These are phyloP conservation scores for Linaria vulgaris DNA, from an alignment of 257 asterid species.

Conservation along the genomic window DNA sequence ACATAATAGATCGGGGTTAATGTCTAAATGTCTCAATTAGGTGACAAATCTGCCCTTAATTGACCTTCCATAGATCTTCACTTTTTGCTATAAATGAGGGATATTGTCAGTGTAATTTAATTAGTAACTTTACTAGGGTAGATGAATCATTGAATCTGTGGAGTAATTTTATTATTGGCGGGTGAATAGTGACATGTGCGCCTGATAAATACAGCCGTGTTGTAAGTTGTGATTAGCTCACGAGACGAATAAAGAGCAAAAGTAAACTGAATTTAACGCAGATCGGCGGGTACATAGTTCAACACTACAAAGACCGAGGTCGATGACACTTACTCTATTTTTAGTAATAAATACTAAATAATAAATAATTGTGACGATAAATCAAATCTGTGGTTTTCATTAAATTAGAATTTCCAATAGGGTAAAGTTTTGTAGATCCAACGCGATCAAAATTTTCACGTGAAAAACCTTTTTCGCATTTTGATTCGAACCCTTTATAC, in stretches of 20 bases:
- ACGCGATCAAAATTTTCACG: neutral
- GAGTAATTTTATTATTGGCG: neutral
- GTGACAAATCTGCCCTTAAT: neutral
- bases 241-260: neutral
- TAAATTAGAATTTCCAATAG: neutral
- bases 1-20: neutral
- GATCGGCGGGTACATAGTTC: constrained; percentile 19
- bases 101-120: constrained; percentile 1
- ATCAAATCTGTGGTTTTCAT: neutral
- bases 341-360: neutral
- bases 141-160: neutral
- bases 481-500: neutral
- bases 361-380: constrained; percentile 16
- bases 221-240: constrained; percentile 10
- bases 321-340: neutral
- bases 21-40: neutral
- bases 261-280: constrained; percentile 32
- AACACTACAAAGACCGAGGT: constrained; percentile 29
- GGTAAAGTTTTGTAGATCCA: neutral
- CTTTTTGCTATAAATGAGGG: neutral
- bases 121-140: neutral
- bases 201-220: constrained; percentile 1
- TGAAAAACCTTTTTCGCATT: neutral
- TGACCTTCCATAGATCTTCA: neutral
- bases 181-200: neutral